Percentiles rank a stretch among this genome's conserved stretches.
Conservation (phyloP, 2,329 filamentous ascomycete genomes). For the Hortaea sp. region DNA sequence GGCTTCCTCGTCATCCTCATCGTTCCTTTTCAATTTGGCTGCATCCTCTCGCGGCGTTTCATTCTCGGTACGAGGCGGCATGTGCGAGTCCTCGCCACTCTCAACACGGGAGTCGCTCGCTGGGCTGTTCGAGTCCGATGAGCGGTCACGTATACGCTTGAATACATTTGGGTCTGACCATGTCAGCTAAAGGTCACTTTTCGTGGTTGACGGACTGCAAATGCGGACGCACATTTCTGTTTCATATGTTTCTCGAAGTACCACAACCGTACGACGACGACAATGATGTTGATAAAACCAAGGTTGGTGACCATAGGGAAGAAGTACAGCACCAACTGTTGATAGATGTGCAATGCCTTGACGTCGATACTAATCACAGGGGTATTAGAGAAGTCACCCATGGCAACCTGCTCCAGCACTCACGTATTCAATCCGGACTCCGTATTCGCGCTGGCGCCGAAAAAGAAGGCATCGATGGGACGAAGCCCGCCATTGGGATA, state of each 20-base stretch:
- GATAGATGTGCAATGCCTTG: constrained; percentile 37
- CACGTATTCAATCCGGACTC: constrained; percentile 84
- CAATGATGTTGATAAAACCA: constrained; percentile 71
- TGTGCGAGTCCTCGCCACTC: constrained; percentile 35
- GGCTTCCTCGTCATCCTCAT: no score
- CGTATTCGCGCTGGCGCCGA: constrained; percentile 74
- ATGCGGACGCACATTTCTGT: constrained; percentile 44
- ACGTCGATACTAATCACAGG: constrained; percentile 29
- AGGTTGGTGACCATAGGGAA: constrained; percentile 67
- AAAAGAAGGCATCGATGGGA: constrained; percentile 89
- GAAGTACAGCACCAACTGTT: constrained; percentile 57
- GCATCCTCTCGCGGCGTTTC: no score
- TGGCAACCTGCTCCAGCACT: no score
- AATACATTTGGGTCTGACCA: constrained; percentile 48
- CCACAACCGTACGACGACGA: constrained; percentile 87
- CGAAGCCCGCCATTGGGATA: constrained; percentile 45
- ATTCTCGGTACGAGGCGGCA: constrained; percentile 16
- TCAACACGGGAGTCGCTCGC: constrained; percentile 28
- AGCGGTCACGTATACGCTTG: constrained; percentile 58
- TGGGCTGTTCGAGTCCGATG: constrained; percentile 51
- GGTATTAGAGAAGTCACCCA: no score
- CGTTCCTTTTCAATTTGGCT: no score
- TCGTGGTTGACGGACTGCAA: no score
- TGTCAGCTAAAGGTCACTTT: no score
- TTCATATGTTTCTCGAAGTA: constrained; percentile 98